Conservation (phyloP, 108 stramenopile genomes). For the Cyclotella distinguenda region DNA sequence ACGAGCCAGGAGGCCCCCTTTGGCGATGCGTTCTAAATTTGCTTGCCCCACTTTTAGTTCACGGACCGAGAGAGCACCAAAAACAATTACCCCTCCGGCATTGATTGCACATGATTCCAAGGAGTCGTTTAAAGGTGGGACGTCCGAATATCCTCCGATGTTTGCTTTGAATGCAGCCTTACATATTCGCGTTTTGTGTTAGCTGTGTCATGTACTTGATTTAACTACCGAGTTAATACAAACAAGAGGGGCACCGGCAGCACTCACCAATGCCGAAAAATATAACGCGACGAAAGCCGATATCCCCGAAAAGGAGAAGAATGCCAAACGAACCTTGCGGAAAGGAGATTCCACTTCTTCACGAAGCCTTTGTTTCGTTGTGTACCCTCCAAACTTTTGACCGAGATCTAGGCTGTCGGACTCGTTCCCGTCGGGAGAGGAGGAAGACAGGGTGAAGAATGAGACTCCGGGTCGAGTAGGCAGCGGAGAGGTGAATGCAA, state of each 20-base stretch:
- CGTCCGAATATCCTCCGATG: slow-evolving; percentile 60
- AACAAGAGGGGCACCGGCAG: no score
- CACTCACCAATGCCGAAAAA: slow-evolving; percentile 54
- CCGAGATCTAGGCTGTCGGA: slow-evolving; percentile 28
- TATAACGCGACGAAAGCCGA: slow-evolving; percentile 75
- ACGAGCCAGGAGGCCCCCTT: slow-evolving; percentile 66
- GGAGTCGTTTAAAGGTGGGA: slow-evolving; percentile 62
- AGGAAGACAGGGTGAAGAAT: slow-evolving; percentile 3
- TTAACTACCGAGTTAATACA: no score
- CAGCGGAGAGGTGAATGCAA: no score
- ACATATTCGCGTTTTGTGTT: no score
- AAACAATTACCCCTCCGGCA: slow-evolving; percentile 55
- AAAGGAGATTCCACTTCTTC: slow-evolving; percentile 88
- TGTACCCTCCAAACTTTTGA: slow-evolving; percentile 69
- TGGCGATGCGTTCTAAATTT: slow-evolving; percentile 72
- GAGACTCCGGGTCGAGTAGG: no score
- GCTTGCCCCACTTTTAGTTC: slow-evolving; percentile 68
- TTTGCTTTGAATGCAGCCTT: slow-evolving; percentile 58
- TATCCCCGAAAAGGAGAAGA: slow-evolving; percentile 61
- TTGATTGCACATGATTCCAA: slow-evolving; percentile 69
- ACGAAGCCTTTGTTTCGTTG: slow-evolving; percentile 83
- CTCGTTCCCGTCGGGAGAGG: slow-evolving; percentile 15
- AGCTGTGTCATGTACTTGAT: no score
- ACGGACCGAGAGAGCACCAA: slow-evolving; percentile 56
- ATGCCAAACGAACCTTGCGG: slow-evolving; percentile 73